Evolutionary conservation across 139 green algal species (phyloP).

Genomic region (Yamagishiella unicocca): DNA sequence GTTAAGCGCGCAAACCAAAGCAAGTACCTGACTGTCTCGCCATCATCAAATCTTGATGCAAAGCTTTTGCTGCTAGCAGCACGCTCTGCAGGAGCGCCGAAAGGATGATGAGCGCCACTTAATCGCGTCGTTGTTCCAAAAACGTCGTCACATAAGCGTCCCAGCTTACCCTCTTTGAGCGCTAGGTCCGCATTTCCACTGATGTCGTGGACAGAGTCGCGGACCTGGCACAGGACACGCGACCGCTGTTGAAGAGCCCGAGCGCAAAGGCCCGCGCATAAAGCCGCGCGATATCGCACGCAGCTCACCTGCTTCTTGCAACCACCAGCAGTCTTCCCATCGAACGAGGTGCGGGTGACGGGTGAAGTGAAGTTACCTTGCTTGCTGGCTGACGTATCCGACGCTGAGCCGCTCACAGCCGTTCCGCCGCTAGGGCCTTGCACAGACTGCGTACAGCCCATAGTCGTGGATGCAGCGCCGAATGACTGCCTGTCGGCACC

Average conservation of each 20-base stretch:
- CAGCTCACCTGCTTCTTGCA: conserved; percentile 3
- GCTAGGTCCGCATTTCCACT: not conserved
- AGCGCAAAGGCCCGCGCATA: not conserved
- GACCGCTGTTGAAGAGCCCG: not conserved
- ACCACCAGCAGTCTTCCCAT: not conserved
- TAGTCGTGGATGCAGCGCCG: not conserved
- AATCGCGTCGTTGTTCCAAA: not conserved
- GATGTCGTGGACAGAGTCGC: conserved; percentile 17
- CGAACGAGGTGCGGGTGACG: not conserved
- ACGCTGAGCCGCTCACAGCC: not conserved
- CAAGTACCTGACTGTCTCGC: not conserved
- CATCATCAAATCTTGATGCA: not conserved
- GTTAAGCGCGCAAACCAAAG: too few species aligned
- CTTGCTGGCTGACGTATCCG: not conserved
- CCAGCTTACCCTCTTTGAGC: not conserved
- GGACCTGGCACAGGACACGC: not conserved
- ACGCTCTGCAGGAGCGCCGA: not conserved
- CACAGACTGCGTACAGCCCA: conserved; percentile 8
- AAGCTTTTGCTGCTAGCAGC: not conserved
- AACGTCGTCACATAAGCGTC: not conserved
- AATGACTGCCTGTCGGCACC: not conserved
- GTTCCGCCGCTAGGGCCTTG: not conserved
- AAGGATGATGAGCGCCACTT: not conserved
- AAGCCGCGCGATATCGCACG: not conserved
- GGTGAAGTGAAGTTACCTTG: not conserved